These are phyloP conservation scores for Fusarium staphyleae DNA, from an alignment of 2,329 filamentous ascomycete species.

Conservation along the genomic window DNA sequence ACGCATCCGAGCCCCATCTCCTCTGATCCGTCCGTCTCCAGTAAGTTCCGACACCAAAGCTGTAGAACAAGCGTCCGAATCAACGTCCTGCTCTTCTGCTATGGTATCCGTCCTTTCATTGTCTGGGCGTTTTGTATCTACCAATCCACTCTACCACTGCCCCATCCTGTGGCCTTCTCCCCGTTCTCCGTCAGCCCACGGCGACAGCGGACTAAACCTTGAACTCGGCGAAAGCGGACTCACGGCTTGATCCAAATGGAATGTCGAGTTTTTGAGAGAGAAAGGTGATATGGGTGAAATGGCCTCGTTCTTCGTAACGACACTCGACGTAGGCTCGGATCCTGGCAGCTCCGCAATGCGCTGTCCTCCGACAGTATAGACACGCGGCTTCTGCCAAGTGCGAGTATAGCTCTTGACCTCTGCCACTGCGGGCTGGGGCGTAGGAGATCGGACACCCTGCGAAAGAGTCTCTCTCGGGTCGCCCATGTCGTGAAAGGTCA, in stretches of 20 bases:
- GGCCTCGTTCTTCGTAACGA: not conserved
- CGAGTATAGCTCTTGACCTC: slow-evolving; percentile 36
- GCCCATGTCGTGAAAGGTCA: slow-evolving; percentile 16
- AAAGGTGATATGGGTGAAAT: slow-evolving; percentile 12
- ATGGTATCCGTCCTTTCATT: slow-evolving; percentile 2
- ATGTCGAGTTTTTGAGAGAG: slow-evolving; percentile 5
- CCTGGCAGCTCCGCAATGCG: slow-evolving; percentile 11
- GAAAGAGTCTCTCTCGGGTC: slow-evolving; percentile 32
- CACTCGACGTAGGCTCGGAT: not conserved
- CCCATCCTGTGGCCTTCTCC: not conserved
- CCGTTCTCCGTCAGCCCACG: not conserved
- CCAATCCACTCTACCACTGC: not conserved
- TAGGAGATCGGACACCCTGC: slow-evolving; percentile 28
- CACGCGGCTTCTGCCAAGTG: slow-evolving; percentile 33
- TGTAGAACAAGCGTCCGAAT: not conserved
- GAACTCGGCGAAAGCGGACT: slow-evolving; percentile 19
- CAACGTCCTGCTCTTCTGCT: too few species aligned
- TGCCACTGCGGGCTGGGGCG: slow-evolving; percentile 38
- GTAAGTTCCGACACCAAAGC: slow-evolving; percentile 15
- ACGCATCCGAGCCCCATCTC: not conserved
- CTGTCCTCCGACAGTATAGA: slow-evolving; percentile 32
- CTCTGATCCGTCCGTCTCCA: not conserved
- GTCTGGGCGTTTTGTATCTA: not conserved
- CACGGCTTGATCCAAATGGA: not conserved
- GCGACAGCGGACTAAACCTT: slow-evolving; percentile 16